Evolutionary conservation across 345 rosid genomes (phyloP).

Genomic region (Heritiera littoralis): DNA sequence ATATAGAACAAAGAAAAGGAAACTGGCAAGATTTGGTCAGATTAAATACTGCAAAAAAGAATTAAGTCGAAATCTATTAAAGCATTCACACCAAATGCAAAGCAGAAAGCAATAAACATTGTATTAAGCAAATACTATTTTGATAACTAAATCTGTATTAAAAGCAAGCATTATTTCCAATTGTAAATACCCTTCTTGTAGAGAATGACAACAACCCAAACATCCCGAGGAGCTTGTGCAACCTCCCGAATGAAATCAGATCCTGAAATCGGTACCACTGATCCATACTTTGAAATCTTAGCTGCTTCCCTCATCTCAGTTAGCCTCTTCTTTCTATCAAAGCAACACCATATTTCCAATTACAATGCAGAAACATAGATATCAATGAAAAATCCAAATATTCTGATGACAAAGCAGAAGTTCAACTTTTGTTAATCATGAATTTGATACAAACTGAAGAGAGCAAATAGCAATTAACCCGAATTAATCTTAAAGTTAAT

Average conservation of each 20-base stretch:
- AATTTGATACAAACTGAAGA: not conserved
- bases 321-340: slow-evolving; percentile 82
- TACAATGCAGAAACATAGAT: not conserved
- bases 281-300: slow-evolving; percentile 32
- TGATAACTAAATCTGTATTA: not conserved
- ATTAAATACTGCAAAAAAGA: too few relatives aligned
- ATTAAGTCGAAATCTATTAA: not conserved
- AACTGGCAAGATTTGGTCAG: not conserved
- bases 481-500: not conserved
- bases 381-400: not conserved
- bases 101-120: not conserved
- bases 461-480: not conserved
- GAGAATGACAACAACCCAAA: slow-evolving; percentile 93
- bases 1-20: not conserved
- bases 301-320: slow-evolving; percentile 78
- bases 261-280: slow-evolving; percentile 63
- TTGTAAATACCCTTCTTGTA: slow-evolving; percentile 80
- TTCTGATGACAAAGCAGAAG: not conserved
- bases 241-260: slow-evolving; percentile 90
- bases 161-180: not conserved
- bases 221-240: slow-evolving; percentile 84
- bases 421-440: not conserved
- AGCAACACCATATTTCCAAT: not conserved
- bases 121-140: not conserved
- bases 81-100: not conserved